Percentiles rank a stretch among this genome's conserved stretches.
Evolutionary conservation across 805 yeast genomes (phyloP).

Genomic region (Schizosaccharomyces cryophilus): DNA sequence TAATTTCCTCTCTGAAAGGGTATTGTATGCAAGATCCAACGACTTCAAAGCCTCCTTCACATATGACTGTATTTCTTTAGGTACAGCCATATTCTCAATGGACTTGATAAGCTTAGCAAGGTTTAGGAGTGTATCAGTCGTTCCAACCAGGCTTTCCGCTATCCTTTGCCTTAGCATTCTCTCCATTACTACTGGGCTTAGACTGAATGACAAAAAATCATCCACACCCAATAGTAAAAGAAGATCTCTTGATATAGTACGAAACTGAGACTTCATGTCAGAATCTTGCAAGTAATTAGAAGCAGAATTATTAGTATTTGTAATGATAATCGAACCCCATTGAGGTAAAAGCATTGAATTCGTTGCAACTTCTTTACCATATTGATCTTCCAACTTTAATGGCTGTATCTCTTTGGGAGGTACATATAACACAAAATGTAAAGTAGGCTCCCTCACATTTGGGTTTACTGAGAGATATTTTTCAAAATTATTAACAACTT

Average conservation of each 20-base stretch:
- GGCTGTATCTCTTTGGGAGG: slow-evolving; percentile 22
- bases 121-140: neutral
- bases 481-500: neutral
- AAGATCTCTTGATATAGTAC: neutral
- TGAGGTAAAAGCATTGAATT: slow-evolving; percentile 2
- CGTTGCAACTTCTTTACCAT: neutral
- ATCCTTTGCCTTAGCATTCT: neutral
- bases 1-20: neutral
- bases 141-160: neutral
- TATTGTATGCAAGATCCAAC: neutral
- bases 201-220: neutral
- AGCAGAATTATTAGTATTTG: neutral
- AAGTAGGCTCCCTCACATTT: slow-evolving; percentile 22
- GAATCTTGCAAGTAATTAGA: neutral
- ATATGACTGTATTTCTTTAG: neutral
- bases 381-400: slow-evolving; percentile 2
- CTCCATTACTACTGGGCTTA: neutral
- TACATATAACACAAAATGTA: slow-evolving; percentile 47
- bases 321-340: neutral
- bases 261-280: neutral
- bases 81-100: neutral
- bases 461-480: neutral
- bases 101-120: neutral
- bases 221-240: neutral
- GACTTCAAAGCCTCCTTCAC: neutral